These are phyloP conservation scores for Malassezia slooffiae DNA, from an alignment of 1,284 basidiomycete genomes.

Conservation along the genomic window DNA sequence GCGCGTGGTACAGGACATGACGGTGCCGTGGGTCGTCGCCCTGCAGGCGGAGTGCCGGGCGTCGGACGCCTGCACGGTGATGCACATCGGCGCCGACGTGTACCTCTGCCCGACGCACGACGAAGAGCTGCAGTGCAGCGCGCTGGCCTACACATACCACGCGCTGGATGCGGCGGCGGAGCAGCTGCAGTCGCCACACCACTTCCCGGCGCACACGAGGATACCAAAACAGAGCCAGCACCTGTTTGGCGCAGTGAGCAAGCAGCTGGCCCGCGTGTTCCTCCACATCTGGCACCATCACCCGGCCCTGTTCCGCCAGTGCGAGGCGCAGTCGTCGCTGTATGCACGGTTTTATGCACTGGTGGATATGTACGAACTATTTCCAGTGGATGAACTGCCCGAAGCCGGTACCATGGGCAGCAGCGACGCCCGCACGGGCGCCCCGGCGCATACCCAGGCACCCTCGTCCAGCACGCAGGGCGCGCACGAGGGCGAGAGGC, in stretches of 20 bases:
- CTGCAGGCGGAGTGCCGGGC: conserved; percentile 65
- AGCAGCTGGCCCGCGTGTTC: conserved; percentile 84
- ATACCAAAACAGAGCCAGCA: conserved; percentile 63
- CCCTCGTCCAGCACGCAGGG: too few relatives aligned
- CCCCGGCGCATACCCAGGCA: too few relatives aligned
- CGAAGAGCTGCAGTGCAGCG: conserved; percentile 58
- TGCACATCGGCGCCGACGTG: conserved; percentile 94
- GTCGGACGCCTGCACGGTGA: conserved; percentile 65
- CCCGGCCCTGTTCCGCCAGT: conserved; percentile 75
- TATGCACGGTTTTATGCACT: conserved; percentile 82
- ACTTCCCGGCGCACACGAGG: conserved; percentile 57
- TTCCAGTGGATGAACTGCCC: conserved; percentile 49
- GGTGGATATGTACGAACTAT: conserved; percentile 67
- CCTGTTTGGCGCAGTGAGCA: conserved; percentile 74
- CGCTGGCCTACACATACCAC: conserved; percentile 92
- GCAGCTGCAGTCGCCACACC: conserved; percentile 76
- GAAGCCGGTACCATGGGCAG: too few relatives aligned
- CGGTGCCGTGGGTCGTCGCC: conserved; percentile 73
- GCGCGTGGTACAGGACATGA: conserved; percentile 80
- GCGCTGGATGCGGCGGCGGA: conserved; percentile 86
- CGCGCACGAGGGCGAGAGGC: too few relatives aligned
- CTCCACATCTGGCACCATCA: conserved; percentile 72
- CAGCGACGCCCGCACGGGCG: too few relatives aligned
- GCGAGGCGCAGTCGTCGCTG: conserved; percentile 77
- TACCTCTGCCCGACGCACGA: conserved; percentile 85